These are phyloP conservation scores for Balansia obtecta DNA, from an alignment of 2,329 filamentous ascomycete genomes.

Conservation along the genomic window DNA sequence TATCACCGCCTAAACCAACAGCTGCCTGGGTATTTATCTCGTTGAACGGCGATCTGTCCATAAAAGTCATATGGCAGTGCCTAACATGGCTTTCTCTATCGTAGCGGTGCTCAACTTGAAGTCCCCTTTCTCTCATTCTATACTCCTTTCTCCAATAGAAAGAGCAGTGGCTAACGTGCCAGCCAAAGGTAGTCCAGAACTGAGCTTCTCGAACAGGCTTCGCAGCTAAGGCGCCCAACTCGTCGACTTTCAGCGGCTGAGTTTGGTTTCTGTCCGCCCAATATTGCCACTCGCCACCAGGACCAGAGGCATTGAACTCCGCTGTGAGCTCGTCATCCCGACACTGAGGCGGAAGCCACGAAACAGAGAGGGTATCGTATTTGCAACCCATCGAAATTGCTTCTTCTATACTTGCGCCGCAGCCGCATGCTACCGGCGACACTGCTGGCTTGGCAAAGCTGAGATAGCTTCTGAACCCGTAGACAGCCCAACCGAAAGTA, in stretches of 20 bases:
- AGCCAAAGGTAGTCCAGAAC: slow-evolving; percentile 13
- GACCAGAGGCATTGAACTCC: slow-evolving; percentile 19
- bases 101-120: background rate
- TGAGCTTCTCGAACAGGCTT: slow-evolving; percentile 1
- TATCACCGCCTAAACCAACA: no score
- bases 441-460: no score
- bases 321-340: slow-evolving; percentile 19
- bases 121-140: background rate
- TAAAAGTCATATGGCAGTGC: background rate
- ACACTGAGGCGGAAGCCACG: slow-evolving; percentile 23
- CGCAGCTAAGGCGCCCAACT: background rate
- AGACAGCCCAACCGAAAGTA: no score
- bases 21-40: no score
- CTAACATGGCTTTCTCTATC: background rate
- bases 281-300: slow-evolving; percentile 20
- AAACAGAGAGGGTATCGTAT: slow-evolving; percentile 21
- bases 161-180: slow-evolving; percentile 21
- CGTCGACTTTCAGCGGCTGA: slow-evolving; percentile 9
- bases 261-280: slow-evolving; percentile 17
- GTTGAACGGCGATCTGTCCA: background rate
- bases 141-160: slow-evolving; percentile 21
- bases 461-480: no score
- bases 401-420: slow-evolving; percentile 10
- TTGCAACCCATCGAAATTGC: slow-evolving; percentile 16
- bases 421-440: background rate